These are phyloP conservation scores for Blastobotrys buckinghamii DNA, from an alignment of 1,139 yeast species.

Conservation along the genomic window DNA sequence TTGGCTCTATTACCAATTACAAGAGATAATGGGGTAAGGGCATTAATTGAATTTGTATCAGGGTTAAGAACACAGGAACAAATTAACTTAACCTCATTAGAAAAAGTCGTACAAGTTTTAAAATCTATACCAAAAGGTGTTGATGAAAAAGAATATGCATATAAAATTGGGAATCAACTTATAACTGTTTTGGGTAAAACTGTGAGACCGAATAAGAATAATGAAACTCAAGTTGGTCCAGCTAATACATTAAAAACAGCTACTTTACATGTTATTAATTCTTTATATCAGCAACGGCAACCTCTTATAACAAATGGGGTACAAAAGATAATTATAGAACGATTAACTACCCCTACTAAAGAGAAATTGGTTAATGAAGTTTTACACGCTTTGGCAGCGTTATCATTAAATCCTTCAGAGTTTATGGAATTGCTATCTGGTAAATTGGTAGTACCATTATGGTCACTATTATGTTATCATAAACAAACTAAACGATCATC, in stretches of 20 bases:
- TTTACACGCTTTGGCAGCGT: slow-evolving; percentile 58
- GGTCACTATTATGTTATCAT: slow-evolving; percentile 58
- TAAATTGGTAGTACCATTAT: slow-evolving; percentile 41
- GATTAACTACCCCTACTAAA: slow-evolving; percentile 23
- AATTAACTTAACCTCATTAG: slow-evolving; percentile 54
- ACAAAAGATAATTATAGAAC: slow-evolving; percentile 26
- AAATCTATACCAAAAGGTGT: slow-evolving; percentile 54
- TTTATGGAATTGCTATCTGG: slow-evolving; percentile 28
- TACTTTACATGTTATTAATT: slow-evolving; percentile 49
- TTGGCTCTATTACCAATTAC: slow-evolving; percentile 51
- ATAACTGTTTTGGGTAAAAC: slow-evolving; percentile 41
- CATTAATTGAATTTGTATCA: slow-evolving; percentile 68
- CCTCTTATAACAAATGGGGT: slow-evolving; percentile 56
- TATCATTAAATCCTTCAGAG: slow-evolving; percentile 44
- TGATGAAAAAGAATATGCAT: slow-evolving; percentile 47
- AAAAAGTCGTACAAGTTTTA: slow-evolving; percentile 57
- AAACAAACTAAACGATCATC: slow-evolving; percentile 32
- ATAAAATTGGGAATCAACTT: slow-evolving; percentile 52
- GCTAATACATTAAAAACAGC: slow-evolving; percentile 42
- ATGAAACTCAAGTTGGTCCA: slow-evolving; percentile 28
- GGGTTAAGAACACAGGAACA: slow-evolving; percentile 74
- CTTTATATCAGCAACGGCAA: slow-evolving; percentile 48
- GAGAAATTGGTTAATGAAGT: slow-evolving; percentile 54
- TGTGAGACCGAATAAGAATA: not conserved
- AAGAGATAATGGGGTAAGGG: slow-evolving; percentile 62